A percentile compares a stretch with the other conserved stretches of the same genome.
phyloP scores from a whole-genome alignment of 2,329 filamentous ascomycete species.

The Calonectria crousiana region DNA sequence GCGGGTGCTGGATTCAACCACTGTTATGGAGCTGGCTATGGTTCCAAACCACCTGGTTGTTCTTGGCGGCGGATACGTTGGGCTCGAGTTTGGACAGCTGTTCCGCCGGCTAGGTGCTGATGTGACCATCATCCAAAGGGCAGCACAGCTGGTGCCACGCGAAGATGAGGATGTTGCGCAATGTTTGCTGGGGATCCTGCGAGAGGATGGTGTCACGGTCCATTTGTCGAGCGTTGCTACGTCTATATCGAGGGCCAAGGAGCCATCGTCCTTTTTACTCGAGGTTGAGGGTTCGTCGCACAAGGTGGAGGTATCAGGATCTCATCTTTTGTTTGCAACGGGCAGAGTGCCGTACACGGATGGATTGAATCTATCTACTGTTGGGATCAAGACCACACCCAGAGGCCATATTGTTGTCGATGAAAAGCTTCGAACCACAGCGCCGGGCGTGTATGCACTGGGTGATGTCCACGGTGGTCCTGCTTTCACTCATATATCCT shows the following conservation, averaged over 20 bases:
- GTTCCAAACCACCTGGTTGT: constrained; percentile 63
- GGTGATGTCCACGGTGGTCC: constrained; percentile 66
- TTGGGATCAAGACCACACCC: constrained; percentile 54
- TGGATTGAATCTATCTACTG: constrained; percentile 53
- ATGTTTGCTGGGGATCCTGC: constrained; percentile 55
- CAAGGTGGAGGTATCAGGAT: constrained; percentile 48
- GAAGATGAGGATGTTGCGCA: constrained; percentile 64
- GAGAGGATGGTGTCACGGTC: constrained; percentile 60
- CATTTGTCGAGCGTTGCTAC: constrained; percentile 50
- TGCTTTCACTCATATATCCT: constrained; percentile 68
- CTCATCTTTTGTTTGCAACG: constrained; percentile 63
- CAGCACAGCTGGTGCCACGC: constrained; percentile 54
- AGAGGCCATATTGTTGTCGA: constrained; percentile 59
- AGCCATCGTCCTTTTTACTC: constrained; percentile 32
- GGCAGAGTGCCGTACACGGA: constrained; percentile 65
- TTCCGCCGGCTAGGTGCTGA: constrained; percentile 62
- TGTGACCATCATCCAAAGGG: constrained; percentile 62
- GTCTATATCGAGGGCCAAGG: constrained; percentile 38
- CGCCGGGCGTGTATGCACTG: constrained; percentile 58
- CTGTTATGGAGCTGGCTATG: constrained; percentile 58
- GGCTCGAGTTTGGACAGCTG: constrained; percentile 66
- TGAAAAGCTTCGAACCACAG: constrained; percentile 58
- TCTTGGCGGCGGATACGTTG: constrained; percentile 66
- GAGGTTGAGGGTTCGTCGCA: constrained; percentile 35
- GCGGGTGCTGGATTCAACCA: constrained; percentile 60